phyloP scores from a whole-genome alignment of 768 basidiomycete genomes.

The Auriscalpium vulgare region DNA sequence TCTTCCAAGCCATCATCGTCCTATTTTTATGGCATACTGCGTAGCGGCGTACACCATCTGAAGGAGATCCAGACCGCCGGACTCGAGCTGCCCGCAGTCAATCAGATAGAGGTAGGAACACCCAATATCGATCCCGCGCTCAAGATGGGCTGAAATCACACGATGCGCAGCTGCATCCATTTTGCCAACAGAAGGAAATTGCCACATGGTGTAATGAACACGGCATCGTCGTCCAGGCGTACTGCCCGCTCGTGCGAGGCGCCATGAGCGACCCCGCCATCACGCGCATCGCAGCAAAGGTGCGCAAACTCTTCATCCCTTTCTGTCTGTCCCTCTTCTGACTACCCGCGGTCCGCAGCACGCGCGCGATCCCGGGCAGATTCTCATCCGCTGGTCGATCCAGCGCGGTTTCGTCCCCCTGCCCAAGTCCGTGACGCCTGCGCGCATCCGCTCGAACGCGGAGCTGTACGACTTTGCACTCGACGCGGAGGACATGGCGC shows the following conservation, averaged over 20 bases:
- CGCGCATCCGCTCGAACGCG: slow-evolving; percentile 69
- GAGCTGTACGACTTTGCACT: slow-evolving; percentile 74
- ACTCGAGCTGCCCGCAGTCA: slow-evolving; percentile 59
- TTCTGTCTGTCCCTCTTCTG: background rate
- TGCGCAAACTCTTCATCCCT: slow-evolving; percentile 21
- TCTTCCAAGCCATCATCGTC: too few species aligned
- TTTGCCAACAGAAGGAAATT: slow-evolving; percentile 40
- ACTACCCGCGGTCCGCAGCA: slow-evolving; percentile 29
- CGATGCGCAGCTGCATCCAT: slow-evolving; percentile 58
- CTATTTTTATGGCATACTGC: background rate
- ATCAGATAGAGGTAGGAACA: slow-evolving; percentile 71
- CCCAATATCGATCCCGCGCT: too few species aligned
- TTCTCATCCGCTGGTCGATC: slow-evolving; percentile 88
- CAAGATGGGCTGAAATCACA: background rate
- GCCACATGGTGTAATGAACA: slow-evolving; percentile 40
- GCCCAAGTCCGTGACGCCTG: slow-evolving; percentile 69
- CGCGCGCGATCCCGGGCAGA: slow-evolving; percentile 62
- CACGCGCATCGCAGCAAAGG: slow-evolving; percentile 49
- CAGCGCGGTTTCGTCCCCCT: slow-evolving; percentile 79
- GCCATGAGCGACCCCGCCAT: slow-evolving; percentile 42
- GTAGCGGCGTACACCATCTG: slow-evolving; percentile 61
- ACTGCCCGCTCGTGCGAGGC: slow-evolving; percentile 63
- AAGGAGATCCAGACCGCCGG: slow-evolving; percentile 65
- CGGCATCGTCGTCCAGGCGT: slow-evolving; percentile 65
- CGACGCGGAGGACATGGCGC: slow-evolving; percentile 50